These are phyloP conservation scores for Pichia exigua DNA, from an alignment of 805 yeast genomes.

Conservation along the genomic window DNA sequence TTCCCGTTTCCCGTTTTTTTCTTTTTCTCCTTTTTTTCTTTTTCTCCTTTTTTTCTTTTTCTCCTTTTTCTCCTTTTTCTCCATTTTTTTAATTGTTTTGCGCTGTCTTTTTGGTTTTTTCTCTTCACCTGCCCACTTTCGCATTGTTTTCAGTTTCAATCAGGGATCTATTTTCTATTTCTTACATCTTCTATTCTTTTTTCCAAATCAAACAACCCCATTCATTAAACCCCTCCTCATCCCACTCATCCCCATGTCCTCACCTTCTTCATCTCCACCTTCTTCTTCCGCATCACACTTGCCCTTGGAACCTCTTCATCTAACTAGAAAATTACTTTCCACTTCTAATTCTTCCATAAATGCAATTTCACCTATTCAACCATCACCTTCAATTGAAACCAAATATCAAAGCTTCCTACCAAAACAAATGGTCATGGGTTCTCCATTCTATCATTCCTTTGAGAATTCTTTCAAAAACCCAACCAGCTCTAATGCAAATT, in stretches of 20 bases:
- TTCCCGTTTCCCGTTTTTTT: too few relatives aligned
- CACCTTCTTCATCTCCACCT: neutral
- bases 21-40: slow-evolving; percentile 28
- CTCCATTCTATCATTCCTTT: slow-evolving; percentile 43
- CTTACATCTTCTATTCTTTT: too few relatives aligned
- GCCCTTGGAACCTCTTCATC: neutral
- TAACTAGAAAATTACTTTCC: neutral
- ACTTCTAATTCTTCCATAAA: neutral
- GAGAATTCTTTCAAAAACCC: neutral
- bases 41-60: neutral
- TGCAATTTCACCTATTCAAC: neutral
- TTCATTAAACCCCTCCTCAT: too few relatives aligned
- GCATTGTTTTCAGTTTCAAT: too few relatives aligned
- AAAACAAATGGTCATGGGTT: slow-evolving; percentile 48
- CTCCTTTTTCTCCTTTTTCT: too few relatives aligned
- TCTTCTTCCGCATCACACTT: neutral
- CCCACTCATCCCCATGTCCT: neutral
- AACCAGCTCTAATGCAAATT: neutral
- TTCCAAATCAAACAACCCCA: too few relatives aligned
- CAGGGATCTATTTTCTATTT: too few relatives aligned
- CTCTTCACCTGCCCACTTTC: too few relatives aligned
- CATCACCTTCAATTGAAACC: neutral
- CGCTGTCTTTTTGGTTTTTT: too few relatives aligned
- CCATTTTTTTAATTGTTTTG: too few relatives aligned
- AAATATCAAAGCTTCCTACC: slow-evolving; percentile 47